Base-by-base conservation (phyloP, 2,329 filamentous ascomycete species). In the Blastomyces parvus region DNA sequence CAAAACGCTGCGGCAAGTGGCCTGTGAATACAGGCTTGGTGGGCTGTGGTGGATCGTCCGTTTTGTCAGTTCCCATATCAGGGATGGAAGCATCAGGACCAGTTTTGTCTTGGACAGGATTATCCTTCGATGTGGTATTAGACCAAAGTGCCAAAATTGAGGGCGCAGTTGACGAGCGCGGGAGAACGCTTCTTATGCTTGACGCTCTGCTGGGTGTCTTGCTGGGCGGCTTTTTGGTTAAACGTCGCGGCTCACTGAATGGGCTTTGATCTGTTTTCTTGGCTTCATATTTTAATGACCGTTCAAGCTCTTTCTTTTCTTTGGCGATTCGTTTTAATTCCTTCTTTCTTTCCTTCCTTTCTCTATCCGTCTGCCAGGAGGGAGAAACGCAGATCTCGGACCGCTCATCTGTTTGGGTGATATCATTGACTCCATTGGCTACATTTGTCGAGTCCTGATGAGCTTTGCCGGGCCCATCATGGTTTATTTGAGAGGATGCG, bases 341-440 rank as follows among this genome's bases (percentile, higher is more conserved):
- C 42, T 61, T 64, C 52, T 66, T 68, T 42, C 59, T 62, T 59
- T 64, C 46, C 52, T 63, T 66, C 38, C 65, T 66, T 42, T 62
- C 60, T 33, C 48, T 63, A 22, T 63, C 64, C 22, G 65, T 50
- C 11, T 61, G 62, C 65, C 67, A 67, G 25, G 65, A 66, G 25
- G 64, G 66, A 2, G 66, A 67, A n/a, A 67, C 65, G 46, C 66
- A 67, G 22, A 66, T 63, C 25, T 66, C 62, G 14, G 67, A 66
- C 30, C 64, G 53, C 3, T 8, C 13, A 30, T 59, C 58, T 22
- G 17, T 22, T 48, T 22, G 42, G 42, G 25, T 6, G 22, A 48
- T 19, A 33, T 19, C 38, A 36, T 46, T 33, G 40, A 17, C 58
- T n/a, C 7, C 58, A 27, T 38, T 59, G 42, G 4, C 25, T 4